phyloP scores from a whole-genome alignment of 1,139 yeast genomes.

The Diutina scorzettiae region DNA sequence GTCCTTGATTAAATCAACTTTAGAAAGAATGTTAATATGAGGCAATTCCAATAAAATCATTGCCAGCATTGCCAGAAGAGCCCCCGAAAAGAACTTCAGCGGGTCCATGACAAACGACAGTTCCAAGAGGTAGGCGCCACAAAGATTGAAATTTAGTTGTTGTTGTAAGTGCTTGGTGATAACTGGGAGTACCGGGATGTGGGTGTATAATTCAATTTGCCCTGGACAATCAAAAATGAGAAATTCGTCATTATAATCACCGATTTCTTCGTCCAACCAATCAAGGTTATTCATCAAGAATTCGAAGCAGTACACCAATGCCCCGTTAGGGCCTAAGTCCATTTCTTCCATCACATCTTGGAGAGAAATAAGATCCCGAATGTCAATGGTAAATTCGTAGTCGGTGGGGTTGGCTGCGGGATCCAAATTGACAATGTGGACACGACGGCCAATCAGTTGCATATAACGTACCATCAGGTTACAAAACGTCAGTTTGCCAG shows the following conservation, averaged over 20 bases:
- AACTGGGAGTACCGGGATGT: constrained; percentile 84
- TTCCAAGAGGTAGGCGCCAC: constrained; percentile 87
- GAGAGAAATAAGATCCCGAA: constrained; percentile 77
- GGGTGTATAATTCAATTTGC: constrained; percentile 91
- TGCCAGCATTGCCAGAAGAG: constrained; percentile 94
- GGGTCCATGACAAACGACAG: constrained; percentile 89
- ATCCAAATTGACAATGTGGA: constrained; percentile 88
- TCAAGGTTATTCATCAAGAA: constrained; percentile 76
- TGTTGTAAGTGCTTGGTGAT: constrained; percentile 74
- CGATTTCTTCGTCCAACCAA: constrained; percentile 94
- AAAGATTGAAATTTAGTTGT: constrained; percentile 69
- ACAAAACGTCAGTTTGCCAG: constrained; percentile 88
- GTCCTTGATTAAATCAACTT: constrained; percentile 73
- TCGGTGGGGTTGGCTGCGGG: constrained; percentile 96
- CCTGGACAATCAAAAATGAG: constrained; percentile 97
- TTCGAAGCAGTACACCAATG: constrained; percentile 86
- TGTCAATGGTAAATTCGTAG: constrained; percentile 86
- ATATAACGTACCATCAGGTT: constrained; percentile 77
- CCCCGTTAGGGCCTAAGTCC: constrained; percentile 94
- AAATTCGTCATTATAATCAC: constrained; percentile 88
- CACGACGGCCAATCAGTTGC: constrained; percentile 83
- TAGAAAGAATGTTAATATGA: constrained; percentile 80
- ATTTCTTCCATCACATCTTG: constrained; percentile 97
- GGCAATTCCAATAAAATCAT: constrained; percentile 93
- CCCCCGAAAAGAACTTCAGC: constrained; percentile 90